These are phyloP conservation scores for Kokia cookei DNA, from an alignment of 441 rosid genomes.

Conservation along the genomic window DNA sequence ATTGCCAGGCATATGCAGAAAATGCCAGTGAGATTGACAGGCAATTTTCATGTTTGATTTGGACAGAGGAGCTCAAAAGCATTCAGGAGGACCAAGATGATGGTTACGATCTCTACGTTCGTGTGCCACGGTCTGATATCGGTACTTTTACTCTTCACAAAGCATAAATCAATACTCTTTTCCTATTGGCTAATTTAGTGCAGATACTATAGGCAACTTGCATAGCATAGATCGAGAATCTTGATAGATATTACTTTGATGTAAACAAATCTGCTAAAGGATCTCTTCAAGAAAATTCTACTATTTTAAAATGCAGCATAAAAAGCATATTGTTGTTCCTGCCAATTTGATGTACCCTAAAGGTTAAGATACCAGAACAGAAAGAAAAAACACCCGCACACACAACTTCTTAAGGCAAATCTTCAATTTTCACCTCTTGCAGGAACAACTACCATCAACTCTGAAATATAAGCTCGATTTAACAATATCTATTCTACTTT, in stretches of 20 bases:
- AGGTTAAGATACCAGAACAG: background rate
- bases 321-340: background rate
- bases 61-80: conserved; percentile 38
- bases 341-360: background rate
- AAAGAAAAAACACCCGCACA: background rate
- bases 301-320: background rate
- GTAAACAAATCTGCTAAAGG: background rate
- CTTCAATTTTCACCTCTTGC: background rate
- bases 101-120: conserved; percentile 33
- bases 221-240: background rate
- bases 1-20: conserved; percentile 40
- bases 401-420: background rate
- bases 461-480: background rate
- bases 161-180: background rate
- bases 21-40: background rate
- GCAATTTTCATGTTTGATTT: conserved; percentile 41
- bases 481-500: background rate
- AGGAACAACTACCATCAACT: background rate
- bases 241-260: background rate
- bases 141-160: conserved; percentile 21
- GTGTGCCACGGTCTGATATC: conserved; percentile 30
- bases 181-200: background rate
- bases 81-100: conserved; percentile 37
- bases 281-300: background rate
- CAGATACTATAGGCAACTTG: background rate